phyloP scores from a whole-genome alignment of 208 protist species.

The Wallacemonas collosoma region DNA sequence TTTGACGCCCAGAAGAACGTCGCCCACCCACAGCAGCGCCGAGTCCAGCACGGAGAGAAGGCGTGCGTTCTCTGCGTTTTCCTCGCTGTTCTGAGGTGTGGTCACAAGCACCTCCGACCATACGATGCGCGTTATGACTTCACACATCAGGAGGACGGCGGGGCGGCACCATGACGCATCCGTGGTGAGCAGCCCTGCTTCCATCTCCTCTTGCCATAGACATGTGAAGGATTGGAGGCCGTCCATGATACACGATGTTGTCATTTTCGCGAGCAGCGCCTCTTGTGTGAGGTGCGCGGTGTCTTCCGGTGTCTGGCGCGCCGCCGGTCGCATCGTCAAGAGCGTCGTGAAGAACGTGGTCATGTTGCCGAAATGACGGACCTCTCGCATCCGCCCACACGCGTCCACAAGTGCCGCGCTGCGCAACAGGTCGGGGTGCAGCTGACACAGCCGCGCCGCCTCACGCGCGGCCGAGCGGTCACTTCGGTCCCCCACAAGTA shows the following conservation, averaged over 20 bases:
- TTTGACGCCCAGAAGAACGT: background rate
- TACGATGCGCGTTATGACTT: background rate
- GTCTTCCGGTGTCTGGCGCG: no score
- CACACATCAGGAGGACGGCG: background rate
- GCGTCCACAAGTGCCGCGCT: slow-evolving; percentile 21
- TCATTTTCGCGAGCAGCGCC: no score
- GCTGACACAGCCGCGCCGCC: slow-evolving; percentile 25
- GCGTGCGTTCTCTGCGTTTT: no score
- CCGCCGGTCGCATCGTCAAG: background rate
- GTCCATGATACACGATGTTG: no score
- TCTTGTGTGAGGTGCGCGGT: no score
- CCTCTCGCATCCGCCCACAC: slow-evolving; percentile 18
- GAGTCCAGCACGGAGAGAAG: background rate
- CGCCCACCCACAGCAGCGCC: background rate
- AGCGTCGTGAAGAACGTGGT: slow-evolving; percentile 10
- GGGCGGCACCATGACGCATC: background rate
- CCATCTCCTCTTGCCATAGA: no score
- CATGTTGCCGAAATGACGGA: background rate
- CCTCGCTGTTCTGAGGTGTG: background rate
- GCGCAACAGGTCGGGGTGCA: slow-evolving; percentile 16
- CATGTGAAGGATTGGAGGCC: no score
- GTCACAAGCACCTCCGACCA: background rate
- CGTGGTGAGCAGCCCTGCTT: background rate
- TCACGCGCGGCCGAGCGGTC: slow-evolving; percentile 13
- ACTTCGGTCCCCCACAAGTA: background rate